A percentile compares a stretch with the other conserved stretches of the same genome.
Conservation (phyloP, 169 alveolate species). For the Plasmodium reichenowi region DNA sequence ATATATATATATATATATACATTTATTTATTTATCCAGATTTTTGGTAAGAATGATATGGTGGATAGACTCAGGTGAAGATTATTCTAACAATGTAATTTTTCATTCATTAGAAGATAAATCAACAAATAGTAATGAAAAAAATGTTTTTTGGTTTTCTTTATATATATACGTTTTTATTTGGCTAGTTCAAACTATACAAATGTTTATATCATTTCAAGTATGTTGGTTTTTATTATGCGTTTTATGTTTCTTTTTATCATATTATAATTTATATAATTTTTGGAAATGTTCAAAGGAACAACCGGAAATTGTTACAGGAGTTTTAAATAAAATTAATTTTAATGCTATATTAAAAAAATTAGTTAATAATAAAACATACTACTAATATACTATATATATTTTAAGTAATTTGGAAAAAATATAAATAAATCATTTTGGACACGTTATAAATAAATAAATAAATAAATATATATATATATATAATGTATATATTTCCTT, state of each 20-base stretch:
- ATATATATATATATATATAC: background rate
- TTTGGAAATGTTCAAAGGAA: constrained; percentile 70
- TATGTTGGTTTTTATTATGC: constrained; percentile 72
- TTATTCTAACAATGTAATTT: constrained; percentile 72
- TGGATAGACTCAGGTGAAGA: constrained; percentile 70
- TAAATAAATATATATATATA: too few relatives aligned
- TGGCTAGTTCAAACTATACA: constrained; percentile 70
- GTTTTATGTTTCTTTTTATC: constrained; percentile 47
- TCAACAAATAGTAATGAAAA: constrained; percentile 25
- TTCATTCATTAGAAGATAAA: constrained; percentile 47
- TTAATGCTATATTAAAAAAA: constrained; percentile 29
- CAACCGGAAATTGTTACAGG: constrained; percentile 45
- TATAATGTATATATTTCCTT: too few relatives aligned
- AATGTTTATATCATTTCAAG: constrained; percentile 72
- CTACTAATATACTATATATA: too few relatives aligned
- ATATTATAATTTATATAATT: constrained; percentile 53
- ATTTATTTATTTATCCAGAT: constrained; percentile 10
- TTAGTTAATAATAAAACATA: background rate
- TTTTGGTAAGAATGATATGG: constrained; percentile 77
- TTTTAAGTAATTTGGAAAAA: too few relatives aligned
- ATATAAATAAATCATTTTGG: too few relatives aligned
- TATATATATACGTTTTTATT: constrained; percentile 37
- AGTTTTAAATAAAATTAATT: constrained; percentile 28
- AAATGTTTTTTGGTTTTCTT: constrained; percentile 69
- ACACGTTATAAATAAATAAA: too few relatives aligned